These are phyloP conservation scores for Nakazawaea wyomingensis DNA, from an alignment of 805 yeast species.

Conservation along the genomic window DNA sequence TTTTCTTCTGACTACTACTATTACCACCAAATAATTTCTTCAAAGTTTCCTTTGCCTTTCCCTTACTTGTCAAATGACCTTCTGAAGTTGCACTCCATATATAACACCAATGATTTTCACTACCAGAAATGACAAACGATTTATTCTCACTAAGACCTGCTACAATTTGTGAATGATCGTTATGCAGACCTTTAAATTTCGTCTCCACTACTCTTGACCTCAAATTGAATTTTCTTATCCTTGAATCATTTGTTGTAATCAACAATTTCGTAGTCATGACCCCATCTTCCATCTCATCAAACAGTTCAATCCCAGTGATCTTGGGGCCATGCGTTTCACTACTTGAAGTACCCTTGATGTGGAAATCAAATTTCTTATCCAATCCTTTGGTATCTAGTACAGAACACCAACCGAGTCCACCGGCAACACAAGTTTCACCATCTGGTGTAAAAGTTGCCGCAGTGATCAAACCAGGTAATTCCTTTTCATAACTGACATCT, in stretches of 20 bases:
- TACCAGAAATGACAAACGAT: slow-evolving; percentile 62
- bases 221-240: slow-evolving; percentile 60
- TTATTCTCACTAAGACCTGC: slow-evolving; percentile 60
- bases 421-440: slow-evolving; percentile 56
- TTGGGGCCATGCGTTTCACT: slow-evolving; percentile 41
- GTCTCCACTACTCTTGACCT: slow-evolving; percentile 50
- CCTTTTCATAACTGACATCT: slow-evolving; percentile 53
- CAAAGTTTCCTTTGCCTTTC: slow-evolving; percentile 12
- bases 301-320: slow-evolving; percentile 70
- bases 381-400: slow-evolving; percentile 63
- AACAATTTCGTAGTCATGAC: slow-evolving; percentile 28
- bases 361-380: slow-evolving; percentile 35
- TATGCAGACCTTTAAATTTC: slow-evolving; percentile 68
- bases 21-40: slow-evolving; percentile 1
- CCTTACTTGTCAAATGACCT: slow-evolving; percentile 18
- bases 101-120: slow-evolving; percentile 86
- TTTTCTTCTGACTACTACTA: not conserved
- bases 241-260: slow-evolving; percentile 79
- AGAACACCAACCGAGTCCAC: slow-evolving; percentile 73
- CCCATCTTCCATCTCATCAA: slow-evolving; percentile 14
- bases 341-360: slow-evolving; percentile 24
- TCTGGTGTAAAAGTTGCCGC: slow-evolving; percentile 69
- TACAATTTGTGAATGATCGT: slow-evolving; percentile 63
- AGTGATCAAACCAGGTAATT: slow-evolving; percentile 64
- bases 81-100: slow-evolving; percentile 56